phyloP scores from a whole-genome alignment of 2,329 filamentous ascomycete genomes.

The Sporothrix humicola region DNA sequence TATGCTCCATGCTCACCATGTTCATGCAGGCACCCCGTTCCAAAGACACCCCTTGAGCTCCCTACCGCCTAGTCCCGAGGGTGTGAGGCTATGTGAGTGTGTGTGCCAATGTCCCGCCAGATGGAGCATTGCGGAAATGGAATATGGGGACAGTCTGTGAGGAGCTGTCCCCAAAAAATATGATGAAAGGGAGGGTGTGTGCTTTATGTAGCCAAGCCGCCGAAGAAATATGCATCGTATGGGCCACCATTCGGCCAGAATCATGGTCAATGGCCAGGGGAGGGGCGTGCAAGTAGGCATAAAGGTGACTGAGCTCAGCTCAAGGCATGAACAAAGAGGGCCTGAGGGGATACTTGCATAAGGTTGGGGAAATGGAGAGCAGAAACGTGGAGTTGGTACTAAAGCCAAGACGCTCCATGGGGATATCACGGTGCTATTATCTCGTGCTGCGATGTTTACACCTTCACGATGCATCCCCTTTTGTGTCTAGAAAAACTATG shows the following conservation, averaged over 20 bases:
- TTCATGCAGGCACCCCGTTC: slow-evolving; percentile 6
- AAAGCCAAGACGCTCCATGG: background rate
- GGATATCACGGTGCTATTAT: slow-evolving; percentile 14
- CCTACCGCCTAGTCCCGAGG: too few relatives aligned
- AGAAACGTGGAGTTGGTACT: slow-evolving; percentile 7
- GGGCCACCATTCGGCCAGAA: background rate
- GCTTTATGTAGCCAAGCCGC: slow-evolving; percentile 8
- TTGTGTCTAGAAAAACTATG: background rate
- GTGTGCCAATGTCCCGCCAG: background rate
- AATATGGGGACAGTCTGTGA: background rate
- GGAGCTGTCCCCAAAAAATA: background rate
- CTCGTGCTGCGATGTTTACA: background rate
- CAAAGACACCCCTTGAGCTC: too few relatives aligned
- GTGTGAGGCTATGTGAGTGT: too few relatives aligned
- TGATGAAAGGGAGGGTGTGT: background rate
- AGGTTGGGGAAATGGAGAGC: slow-evolving; percentile 8
- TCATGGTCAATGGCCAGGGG: background rate
- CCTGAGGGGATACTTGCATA: background rate
- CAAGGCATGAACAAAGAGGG: background rate
- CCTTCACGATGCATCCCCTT: background rate
- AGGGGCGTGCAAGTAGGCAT: background rate
- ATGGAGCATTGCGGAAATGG: slow-evolving; percentile 6
- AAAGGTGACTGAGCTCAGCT: background rate
- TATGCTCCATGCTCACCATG: background rate
- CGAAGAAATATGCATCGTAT: background rate